Conservation (phyloP, 345 rosid genomes). For the Odontarrhena argentea region DNA sequence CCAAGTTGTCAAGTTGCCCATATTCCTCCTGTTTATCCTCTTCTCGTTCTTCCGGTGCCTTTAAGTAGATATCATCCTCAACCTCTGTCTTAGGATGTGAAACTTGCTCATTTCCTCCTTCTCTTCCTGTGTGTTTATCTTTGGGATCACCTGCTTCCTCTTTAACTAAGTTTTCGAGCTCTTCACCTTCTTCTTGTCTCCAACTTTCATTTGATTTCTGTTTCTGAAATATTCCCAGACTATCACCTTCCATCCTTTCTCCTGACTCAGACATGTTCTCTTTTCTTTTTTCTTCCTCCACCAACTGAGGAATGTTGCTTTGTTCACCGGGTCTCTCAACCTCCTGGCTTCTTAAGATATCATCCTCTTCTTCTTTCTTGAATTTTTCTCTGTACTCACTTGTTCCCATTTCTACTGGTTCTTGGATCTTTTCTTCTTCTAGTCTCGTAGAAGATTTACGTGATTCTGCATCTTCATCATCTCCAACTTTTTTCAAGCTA, state of each 20-base stretch:
- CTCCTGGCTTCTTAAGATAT: conserved; percentile 12
- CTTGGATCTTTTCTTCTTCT: conserved; percentile 10
- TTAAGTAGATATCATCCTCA: conserved; percentile 1
- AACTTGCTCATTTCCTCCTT: conserved; percentile 5
- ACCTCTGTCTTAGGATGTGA: neutral
- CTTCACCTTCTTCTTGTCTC: conserved; percentile 17
- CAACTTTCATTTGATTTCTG: conserved; percentile 13
- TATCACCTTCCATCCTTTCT: neutral
- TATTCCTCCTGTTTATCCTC: neutral
- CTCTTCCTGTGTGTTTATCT: conserved; percentile 11
- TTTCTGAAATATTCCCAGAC: neutral
- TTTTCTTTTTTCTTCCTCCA: conserved; percentile 3
- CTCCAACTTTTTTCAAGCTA: conserved; percentile 26
- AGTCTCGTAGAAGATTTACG: neutral
- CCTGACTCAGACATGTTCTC: conserved; percentile 19
- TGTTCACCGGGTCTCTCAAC: conserved; percentile 1
- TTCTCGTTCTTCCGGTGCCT: neutral
- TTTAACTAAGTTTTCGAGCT: neutral
- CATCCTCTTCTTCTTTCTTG: conserved; percentile 12
- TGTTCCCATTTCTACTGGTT: neutral
- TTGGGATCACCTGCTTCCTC: conserved; percentile 13
- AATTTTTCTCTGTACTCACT: conserved; percentile 16
- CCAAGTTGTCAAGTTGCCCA: neutral
- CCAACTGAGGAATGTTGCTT: neutral
- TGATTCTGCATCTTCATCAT: neutral